These are phyloP conservation scores for Pseudogymnoascus sp. DNA, from an alignment of 2,329 filamentous ascomycete species.

Conservation along the genomic window DNA sequence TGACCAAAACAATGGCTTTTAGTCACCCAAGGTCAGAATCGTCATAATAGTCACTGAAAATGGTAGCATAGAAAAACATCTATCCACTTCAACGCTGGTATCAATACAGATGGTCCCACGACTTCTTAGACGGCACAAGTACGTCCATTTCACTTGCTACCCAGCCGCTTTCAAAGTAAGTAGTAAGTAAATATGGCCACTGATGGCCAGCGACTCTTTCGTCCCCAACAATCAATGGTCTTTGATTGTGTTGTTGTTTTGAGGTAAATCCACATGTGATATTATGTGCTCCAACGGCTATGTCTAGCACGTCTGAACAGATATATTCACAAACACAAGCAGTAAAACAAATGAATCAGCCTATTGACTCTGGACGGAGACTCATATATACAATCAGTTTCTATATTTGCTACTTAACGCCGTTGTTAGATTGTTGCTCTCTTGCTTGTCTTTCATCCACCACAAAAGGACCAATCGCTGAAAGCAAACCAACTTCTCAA, in stretches of 20 bases:
- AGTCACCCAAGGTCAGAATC: neutral
- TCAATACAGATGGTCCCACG: no score
- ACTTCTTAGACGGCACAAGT: no score
- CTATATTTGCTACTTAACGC: neutral
- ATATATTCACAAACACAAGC: neutral
- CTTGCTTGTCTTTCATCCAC: neutral
- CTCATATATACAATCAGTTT: neutral
- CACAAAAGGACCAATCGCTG: neutral
- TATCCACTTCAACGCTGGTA: no score
- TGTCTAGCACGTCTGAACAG: neutral
- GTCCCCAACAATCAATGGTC: no score
- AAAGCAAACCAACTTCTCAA: neutral
- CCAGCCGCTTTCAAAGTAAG: no score
- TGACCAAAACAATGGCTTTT: neutral
- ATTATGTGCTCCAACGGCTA: neutral
- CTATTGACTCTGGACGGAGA: neutral
- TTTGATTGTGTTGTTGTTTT: neutral
- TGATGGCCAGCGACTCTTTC: no score
- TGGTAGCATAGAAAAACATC: neutral
- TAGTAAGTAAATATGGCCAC: no score
- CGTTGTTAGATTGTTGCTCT: neutral
- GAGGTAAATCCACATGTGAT: neutral
- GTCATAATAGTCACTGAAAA: neutral
- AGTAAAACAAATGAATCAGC: neutral
- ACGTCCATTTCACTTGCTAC: no score